Evolutionary conservation across 768 basidiomycete genomes (phyloP).

Genomic region (Panaeolus papilionaceus): DNA sequence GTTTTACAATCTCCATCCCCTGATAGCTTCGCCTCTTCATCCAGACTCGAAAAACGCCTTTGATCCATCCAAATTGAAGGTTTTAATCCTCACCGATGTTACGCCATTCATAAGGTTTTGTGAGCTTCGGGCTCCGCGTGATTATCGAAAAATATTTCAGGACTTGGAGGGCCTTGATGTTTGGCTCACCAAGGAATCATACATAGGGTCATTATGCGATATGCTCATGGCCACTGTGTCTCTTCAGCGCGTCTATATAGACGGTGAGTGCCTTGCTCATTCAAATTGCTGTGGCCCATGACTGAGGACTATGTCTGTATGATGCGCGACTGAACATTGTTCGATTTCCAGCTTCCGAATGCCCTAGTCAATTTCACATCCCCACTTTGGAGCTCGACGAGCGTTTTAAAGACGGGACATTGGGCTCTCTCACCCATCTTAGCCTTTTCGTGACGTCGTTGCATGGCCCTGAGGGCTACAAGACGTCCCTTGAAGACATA

Average conservation of each 20-base stretch:
- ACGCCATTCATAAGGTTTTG: not conserved
- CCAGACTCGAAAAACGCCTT: not conserved
- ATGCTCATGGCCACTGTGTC: not conserved
- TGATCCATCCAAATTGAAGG: not conserved
- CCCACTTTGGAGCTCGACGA: too few species aligned
- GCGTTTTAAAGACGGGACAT: too few species aligned
- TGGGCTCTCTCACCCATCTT: too few species aligned
- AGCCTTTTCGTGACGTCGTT: too few species aligned
- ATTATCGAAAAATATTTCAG: not conserved
- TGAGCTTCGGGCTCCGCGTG: not conserved
- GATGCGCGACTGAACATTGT: too few species aligned
- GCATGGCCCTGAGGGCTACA: too few species aligned
- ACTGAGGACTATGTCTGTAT: too few species aligned
- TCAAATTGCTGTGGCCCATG: too few species aligned
- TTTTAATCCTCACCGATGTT: not conserved
- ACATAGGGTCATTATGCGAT: not conserved
- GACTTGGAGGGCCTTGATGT: not conserved
- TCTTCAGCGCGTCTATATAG: not conserved
- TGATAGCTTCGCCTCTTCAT: not conserved
- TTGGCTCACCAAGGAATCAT: not conserved
- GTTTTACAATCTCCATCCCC: not conserved
- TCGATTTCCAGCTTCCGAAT: too few species aligned
- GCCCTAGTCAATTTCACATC: too few species aligned
- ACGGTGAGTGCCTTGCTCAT: too few species aligned
- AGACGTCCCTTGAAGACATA: too few species aligned